Conservation (phyloP, 2,329 filamentous ascomycete genomes). For the Mycosphaerelloides madeirae region DNA sequence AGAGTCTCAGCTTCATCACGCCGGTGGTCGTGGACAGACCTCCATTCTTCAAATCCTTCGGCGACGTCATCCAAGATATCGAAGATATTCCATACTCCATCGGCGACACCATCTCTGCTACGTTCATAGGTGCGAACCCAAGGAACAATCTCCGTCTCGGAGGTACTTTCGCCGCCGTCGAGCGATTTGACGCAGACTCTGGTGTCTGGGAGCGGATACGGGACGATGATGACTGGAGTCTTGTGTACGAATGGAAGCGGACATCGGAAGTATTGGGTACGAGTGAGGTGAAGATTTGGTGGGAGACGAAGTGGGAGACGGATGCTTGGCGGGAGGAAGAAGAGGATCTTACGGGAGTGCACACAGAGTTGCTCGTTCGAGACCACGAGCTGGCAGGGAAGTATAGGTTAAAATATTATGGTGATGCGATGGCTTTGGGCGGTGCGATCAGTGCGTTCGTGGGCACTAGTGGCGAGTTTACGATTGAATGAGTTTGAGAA, state of each 20-base stretch:
- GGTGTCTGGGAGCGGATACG: slow-evolving; percentile 60
- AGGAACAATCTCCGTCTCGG: slow-evolving; percentile 80
- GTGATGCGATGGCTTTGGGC: slow-evolving; percentile 65
- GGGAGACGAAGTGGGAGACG: slow-evolving; percentile 64
- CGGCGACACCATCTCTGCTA: slow-evolving; percentile 60
- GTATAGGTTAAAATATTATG: slow-evolving; percentile 79
- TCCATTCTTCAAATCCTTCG: slow-evolving; percentile 64
- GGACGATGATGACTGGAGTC: slow-evolving; percentile 75
- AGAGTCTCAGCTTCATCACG: slow-evolving; percentile 74
- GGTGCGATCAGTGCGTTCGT: slow-evolving; percentile 64
- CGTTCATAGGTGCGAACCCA: slow-evolving; percentile 83
- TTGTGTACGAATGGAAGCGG: slow-evolving; percentile 76
- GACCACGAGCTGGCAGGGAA: slow-evolving; percentile 49
- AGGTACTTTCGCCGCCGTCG: slow-evolving; percentile 71
- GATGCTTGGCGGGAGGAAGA: slow-evolving; percentile 23
- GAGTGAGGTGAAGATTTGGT: slow-evolving; percentile 73
- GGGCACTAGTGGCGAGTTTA: slow-evolving; percentile 58
- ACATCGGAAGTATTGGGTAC: slow-evolving; percentile 64
- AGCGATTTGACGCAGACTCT: slow-evolving; percentile 50
- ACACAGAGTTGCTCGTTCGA: slow-evolving; percentile 25
- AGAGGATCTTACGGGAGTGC: slow-evolving; percentile 1
- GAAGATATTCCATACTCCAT: slow-evolving; percentile 47
- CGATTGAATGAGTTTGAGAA: slow-evolving; percentile 24
- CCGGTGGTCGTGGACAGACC: slow-evolving; percentile 70
- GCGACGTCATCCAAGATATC: slow-evolving; percentile 55